phyloP scores from a whole-genome alignment of 345 rosid species.

The Corchorus olitorius region DNA sequence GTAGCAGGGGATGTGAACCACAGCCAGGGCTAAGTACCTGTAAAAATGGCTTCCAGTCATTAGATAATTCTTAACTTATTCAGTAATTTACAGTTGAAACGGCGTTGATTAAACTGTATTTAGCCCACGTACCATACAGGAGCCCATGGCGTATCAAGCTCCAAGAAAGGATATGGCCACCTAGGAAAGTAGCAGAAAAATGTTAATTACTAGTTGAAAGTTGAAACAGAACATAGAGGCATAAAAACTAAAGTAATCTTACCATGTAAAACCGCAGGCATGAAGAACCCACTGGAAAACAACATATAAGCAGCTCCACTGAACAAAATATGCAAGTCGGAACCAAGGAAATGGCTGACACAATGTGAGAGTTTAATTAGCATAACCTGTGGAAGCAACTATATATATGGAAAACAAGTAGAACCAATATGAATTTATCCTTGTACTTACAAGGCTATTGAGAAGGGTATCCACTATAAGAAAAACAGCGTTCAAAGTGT shows the following conservation, averaged over 20 bases:
- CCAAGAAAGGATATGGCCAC: constrained; percentile 96
- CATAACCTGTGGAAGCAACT: not conserved
- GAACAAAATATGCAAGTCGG: constrained; percentile 75
- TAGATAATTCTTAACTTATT: not conserved
- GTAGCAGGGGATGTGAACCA: constrained; percentile 73
- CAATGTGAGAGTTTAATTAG: not conserved
- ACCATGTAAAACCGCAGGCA: constrained; percentile 82
- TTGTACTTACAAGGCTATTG: constrained; percentile 68
- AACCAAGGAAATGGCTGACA: constrained; percentile 81
- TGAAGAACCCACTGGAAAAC: constrained; percentile 87
- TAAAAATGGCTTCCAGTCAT: not conserved
- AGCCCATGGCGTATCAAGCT: constrained; percentile 65
- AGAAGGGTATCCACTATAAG: constrained; percentile 67
- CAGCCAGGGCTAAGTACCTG: constrained; percentile 71
- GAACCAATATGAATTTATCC: not conserved
- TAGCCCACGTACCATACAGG: constrained; percentile 59
- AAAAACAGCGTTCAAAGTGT: constrained; percentile 59
- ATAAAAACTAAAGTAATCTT: constrained; percentile 17
- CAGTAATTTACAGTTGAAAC: too few species aligned
- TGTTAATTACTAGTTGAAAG: constrained; percentile 8
- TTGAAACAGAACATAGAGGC: not conserved
- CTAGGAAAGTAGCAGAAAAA: constrained; percentile 31
- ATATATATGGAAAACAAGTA: too few species aligned
- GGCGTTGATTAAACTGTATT: too few species aligned
- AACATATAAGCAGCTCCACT: constrained; percentile 76